These are phyloP conservation scores for Psilocybe azurescens DNA, from an alignment of 768 basidiomycete genomes.

Conservation along the genomic window DNA sequence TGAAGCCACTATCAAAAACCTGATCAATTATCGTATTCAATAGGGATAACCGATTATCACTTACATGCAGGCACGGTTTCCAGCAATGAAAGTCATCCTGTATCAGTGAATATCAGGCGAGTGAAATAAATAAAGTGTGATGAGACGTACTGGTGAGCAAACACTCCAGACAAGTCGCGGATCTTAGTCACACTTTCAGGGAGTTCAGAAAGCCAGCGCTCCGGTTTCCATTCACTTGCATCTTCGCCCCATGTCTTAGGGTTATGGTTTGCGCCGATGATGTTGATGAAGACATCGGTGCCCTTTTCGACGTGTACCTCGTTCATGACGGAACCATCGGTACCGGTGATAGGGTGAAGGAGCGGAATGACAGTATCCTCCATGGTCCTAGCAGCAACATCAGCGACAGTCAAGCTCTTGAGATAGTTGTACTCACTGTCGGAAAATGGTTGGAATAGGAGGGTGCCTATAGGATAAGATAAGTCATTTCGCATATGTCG, in stretches of 20 bases:
- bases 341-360: neutral
- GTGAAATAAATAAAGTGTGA: neutral
- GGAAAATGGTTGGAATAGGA: neutral
- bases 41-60: neutral
- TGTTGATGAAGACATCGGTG: neutral
- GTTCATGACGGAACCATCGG: neutral
- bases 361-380: neutral
- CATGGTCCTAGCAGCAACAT: neutral
- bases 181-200: neutral
- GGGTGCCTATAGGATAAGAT: neutral
- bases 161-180: neutral
- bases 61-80: neutral
- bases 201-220: constrained; percentile 2
- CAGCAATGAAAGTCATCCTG: neutral
- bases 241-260: neutral
- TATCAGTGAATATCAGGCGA: neutral
- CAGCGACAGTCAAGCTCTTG: neutral
- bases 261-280: neutral
- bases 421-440: neutral
- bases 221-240: constrained; percentile 7
- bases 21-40: neutral
- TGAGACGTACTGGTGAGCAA: neutral
- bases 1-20: neutral
- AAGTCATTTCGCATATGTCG: neutral
- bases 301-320: neutral